Conservation (phyloP, 2,329 filamentous ascomycete species). For the Aspergillus glaucus region DNA sequence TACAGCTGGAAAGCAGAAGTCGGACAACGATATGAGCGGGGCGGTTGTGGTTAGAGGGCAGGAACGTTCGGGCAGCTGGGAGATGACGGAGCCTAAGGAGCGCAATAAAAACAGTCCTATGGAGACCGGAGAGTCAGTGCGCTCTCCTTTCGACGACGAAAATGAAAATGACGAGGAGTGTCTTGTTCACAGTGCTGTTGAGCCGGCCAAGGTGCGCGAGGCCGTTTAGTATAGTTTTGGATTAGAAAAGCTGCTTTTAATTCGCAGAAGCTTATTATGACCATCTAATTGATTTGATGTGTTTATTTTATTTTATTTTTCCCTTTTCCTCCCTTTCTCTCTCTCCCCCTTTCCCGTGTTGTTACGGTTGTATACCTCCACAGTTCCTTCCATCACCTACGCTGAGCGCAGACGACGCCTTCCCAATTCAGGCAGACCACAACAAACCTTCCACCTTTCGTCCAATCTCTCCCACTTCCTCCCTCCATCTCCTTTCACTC, state of each 20-base stretch:
- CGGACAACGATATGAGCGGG: conserved; percentile 10
- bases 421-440: background rate
- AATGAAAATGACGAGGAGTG: conserved; percentile 38
- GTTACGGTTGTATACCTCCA: background rate
- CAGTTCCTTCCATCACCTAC: background rate
- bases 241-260: background rate
- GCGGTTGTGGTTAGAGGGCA: conserved; percentile 33
- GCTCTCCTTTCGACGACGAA: conserved; percentile 42
- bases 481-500: conserved; percentile 1
- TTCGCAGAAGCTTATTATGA: background rate
- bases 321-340: background rate
- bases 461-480: background rate
- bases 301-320: no score
- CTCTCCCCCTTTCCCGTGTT: background rate
- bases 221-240: conserved; percentile 36
- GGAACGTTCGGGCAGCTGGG: conserved; percentile 54
- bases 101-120: conserved; percentile 12
- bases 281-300: background rate
- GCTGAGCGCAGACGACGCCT: background rate
- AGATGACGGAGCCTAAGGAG: conserved; percentile 39
- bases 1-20: conserved; percentile 24
- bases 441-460: background rate
- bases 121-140: conserved; percentile 5
- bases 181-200: conserved; percentile 29
- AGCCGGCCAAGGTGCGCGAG: conserved; percentile 44